Evolutionary conservation across 1,284 basidiomycete genomes (phyloP).

Genomic region (Rhodotorula sp.): DNA sequence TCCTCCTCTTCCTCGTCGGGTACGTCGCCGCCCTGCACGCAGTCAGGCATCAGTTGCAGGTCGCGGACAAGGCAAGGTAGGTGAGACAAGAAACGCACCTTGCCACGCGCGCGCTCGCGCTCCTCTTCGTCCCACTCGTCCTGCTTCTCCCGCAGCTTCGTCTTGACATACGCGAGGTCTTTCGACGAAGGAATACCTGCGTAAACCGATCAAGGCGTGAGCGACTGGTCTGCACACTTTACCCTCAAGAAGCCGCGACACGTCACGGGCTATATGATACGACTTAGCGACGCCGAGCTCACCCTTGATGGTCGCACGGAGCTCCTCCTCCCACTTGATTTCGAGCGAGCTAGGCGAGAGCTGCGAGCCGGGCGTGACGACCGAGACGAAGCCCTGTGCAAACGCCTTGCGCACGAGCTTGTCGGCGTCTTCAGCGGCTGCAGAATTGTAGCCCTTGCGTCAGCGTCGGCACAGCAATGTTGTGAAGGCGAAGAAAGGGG

Average conservation of each 20-base stretch:
- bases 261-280: no score
- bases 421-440: conserved; percentile 26
- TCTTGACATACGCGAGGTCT: conserved; percentile 32
- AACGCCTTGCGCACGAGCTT: conserved; percentile 32
- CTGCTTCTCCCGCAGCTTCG: conserved; percentile 25
- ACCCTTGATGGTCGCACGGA: conserved; percentile 37
- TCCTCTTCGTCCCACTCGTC: conserved; percentile 29
- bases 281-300: not conserved
- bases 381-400: conserved; percentile 31
- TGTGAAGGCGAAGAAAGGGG: not conserved
- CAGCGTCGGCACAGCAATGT: not conserved
- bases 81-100: conserved; percentile 8
- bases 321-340: conserved; percentile 44
- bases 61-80: not conserved
- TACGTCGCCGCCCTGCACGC: conserved; percentile 2
- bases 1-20: conserved; percentile 11
- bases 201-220: no score
- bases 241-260: not conserved
- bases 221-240: not conserved
- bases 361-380: conserved; percentile 42
- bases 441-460: no score
- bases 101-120: conserved; percentile 23
- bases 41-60: not conserved
- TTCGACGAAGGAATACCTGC: conserved; percentile 36
- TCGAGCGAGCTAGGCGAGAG: conserved; percentile 36